These are phyloP conservation scores for Purpureocillium lavendulum DNA, from an alignment of 2,329 filamentous ascomycete genomes.

Conservation along the genomic window DNA sequence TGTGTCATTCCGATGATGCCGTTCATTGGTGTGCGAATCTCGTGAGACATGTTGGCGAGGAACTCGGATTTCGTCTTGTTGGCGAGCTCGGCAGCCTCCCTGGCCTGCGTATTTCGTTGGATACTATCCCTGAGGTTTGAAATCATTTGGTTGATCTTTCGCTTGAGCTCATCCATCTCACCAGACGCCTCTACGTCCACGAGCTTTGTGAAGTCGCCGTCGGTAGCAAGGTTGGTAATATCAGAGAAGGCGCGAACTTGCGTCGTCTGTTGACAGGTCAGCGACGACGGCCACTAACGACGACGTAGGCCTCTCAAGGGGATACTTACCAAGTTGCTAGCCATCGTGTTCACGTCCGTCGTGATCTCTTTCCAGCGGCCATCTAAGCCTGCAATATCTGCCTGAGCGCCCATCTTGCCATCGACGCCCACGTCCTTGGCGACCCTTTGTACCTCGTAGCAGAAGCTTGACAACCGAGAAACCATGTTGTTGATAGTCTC, in stretches of 20 bases:
- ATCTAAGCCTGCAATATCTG: conserved; percentile 85
- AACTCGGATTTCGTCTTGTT: conserved; percentile 99
- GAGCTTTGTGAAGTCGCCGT: conserved; percentile 93
- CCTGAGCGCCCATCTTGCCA: conserved; percentile 96
- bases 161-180: conserved; percentile 98
- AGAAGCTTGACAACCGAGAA: conserved; percentile 88
- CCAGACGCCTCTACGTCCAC: conserved; percentile 96
- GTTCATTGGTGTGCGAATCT: conserved; percentile 95
- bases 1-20: conserved; percentile 98
- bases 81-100: conserved; percentile 90
- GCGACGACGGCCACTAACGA: conserved; percentile 5
- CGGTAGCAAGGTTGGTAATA: conserved; percentile 95
- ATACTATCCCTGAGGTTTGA: conserved; percentile 93
- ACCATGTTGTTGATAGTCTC: conserved; percentile 99
- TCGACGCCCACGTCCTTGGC: conserved; percentile 96
- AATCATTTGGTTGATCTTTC: conserved; percentile 99
- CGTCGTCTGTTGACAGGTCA: conserved; percentile 59
- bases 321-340: conserved; percentile 49
- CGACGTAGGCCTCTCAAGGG: not conserved
- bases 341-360: conserved; percentile 92
- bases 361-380: conserved; percentile 98
- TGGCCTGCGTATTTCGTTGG: conserved; percentile 88
- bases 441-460: conserved; percentile 89
- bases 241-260: conserved; percentile 97
- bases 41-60: conserved; percentile 97